Evolutionary conservation across 805 yeast species (phyloP).

Genomic region (Blastobotrys peoriensis): DNA sequence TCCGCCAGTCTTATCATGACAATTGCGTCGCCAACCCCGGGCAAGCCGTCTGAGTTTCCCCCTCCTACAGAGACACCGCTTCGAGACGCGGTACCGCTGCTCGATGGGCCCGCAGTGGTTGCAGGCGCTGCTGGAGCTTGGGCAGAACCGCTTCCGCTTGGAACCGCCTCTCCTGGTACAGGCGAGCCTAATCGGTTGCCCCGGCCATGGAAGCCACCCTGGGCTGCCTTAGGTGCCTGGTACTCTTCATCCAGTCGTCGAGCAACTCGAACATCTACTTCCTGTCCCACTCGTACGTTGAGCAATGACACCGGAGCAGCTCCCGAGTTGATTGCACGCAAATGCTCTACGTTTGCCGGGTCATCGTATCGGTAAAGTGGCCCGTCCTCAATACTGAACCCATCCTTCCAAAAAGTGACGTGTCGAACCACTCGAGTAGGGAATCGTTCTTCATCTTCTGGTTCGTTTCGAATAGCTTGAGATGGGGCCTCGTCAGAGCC

Average conservation of each 20-base stretch:
- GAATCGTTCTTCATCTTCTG: slow-evolving; percentile 18
- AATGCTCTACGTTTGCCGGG: slow-evolving; percentile 73
- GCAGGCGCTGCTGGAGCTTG: slow-evolving; percentile 14
- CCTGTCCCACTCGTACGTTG: slow-evolving; percentile 83
- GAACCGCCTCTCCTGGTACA: slow-evolving; percentile 59
- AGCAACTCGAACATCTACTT: slow-evolving; percentile 84
- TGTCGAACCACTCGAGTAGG: slow-evolving; percentile 61
- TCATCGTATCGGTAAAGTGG: slow-evolving; percentile 82
- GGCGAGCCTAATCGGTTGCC: slow-evolving; percentile 91
- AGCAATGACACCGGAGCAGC: slow-evolving; percentile 82
- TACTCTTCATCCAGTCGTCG: slow-evolving; percentile 78
- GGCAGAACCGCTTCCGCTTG: background rate
- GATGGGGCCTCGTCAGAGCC: slow-evolving; percentile 28
- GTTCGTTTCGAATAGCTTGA: slow-evolving; percentile 12
- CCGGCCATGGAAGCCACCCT: slow-evolving; percentile 66
- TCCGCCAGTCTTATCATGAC: slow-evolving; percentile 81
- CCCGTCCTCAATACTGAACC: slow-evolving; percentile 93
- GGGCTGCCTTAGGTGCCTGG: slow-evolving; percentile 53
- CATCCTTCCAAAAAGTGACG: slow-evolving; percentile 93
- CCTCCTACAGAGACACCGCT: slow-evolving; percentile 18
- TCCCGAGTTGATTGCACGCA: slow-evolving; percentile 79
- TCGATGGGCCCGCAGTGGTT: slow-evolving; percentile 17
- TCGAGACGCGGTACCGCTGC: slow-evolving; percentile 23
- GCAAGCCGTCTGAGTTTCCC: slow-evolving; percentile 12
- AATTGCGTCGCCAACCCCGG: slow-evolving; percentile 55